phyloP scores from a whole-genome alignment of 2,329 filamentous ascomycete genomes.

The Colletotrichum sp. region DNA sequence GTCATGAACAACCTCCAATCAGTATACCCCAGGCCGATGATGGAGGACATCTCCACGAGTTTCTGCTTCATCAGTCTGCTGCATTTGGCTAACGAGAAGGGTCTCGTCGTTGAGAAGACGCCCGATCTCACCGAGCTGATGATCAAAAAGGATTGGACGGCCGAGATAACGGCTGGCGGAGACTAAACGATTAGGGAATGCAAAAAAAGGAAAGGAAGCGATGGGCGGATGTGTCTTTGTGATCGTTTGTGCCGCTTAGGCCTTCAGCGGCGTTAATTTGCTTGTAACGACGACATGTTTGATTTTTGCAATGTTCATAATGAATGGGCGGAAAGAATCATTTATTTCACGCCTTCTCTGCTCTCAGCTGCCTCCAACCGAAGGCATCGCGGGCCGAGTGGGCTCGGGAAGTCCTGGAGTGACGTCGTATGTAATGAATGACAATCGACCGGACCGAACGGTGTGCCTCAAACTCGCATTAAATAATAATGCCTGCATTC shows the following conservation, averaged over 20 bases:
- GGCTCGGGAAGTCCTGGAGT: neutral
- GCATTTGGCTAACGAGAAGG: slow-evolving; percentile 93
- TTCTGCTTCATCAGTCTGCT: slow-evolving; percentile 92
- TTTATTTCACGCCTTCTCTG: neutral
- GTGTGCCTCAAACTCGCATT: neutral
- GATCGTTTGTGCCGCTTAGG: neutral
- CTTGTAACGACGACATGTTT: slow-evolving; percentile 11
- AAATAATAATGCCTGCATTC: neutral
- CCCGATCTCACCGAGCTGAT: slow-evolving; percentile 63
- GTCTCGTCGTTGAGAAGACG: slow-evolving; percentile 74
- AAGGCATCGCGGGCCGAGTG: neutral
- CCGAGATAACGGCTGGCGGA: slow-evolving; percentile 55
- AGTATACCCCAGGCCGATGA: slow-evolving; percentile 84
- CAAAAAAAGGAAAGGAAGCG: neutral
- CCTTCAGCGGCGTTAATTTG: neutral
- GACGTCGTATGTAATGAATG: slow-evolving; percentile 7
- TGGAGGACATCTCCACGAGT: slow-evolving; percentile 94
- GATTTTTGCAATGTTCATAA: neutral
- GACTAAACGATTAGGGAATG: slow-evolving; percentile 25
- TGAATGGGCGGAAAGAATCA: slow-evolving; percentile 7
- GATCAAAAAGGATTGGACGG: slow-evolving; percentile 67
- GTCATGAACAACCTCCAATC: slow-evolving; percentile 88
- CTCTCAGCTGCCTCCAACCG: neutral
- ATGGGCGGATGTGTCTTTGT: neutral
- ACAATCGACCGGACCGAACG: neutral